These are phyloP conservation scores for Aegilops longissima DNA, from an alignment of 176 grass and related monocot species.

Conservation along the genomic window DNA sequence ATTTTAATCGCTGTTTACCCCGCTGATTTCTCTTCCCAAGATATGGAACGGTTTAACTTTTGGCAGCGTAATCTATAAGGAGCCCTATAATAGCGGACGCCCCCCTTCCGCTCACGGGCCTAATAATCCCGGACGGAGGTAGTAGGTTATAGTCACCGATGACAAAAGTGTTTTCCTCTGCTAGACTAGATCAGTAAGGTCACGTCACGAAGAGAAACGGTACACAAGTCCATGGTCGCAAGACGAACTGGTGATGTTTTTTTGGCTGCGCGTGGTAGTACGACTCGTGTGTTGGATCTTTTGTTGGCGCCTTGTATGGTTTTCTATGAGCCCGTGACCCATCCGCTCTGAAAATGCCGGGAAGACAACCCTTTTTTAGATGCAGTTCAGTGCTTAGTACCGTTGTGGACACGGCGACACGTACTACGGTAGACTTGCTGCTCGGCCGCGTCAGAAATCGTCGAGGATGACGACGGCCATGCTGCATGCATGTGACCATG, in stretches of 20 bases:
- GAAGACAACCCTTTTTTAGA: background rate
- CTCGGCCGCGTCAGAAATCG: background rate
- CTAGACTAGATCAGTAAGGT: background rate
- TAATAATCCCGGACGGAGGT: too few species aligned
- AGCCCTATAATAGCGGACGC: too few species aligned
- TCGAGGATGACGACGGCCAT: background rate
- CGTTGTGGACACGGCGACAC: background rate
- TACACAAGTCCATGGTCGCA: background rate
- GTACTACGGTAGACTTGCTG: background rate
- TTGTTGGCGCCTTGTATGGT: background rate
- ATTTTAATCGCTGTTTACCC: too few species aligned
- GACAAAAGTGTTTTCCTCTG: background rate
- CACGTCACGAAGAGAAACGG: background rate
- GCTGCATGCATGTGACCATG: background rate
- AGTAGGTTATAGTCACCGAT: background rate
- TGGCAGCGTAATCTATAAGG: too few species aligned
- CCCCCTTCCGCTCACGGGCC: too few species aligned
- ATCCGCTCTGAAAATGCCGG: background rate
- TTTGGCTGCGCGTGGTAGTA: background rate
- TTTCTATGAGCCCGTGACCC: background rate
- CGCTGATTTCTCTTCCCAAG: too few species aligned
- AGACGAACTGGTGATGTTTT: background rate
- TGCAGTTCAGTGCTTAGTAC: background rate
- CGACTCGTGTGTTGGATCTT: background rate
- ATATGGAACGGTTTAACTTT: too few species aligned